These are phyloP conservation scores for Penicillium paxilli DNA, from an alignment of 495 filamentous ascomycete genomes.

Conservation along the genomic window DNA sequence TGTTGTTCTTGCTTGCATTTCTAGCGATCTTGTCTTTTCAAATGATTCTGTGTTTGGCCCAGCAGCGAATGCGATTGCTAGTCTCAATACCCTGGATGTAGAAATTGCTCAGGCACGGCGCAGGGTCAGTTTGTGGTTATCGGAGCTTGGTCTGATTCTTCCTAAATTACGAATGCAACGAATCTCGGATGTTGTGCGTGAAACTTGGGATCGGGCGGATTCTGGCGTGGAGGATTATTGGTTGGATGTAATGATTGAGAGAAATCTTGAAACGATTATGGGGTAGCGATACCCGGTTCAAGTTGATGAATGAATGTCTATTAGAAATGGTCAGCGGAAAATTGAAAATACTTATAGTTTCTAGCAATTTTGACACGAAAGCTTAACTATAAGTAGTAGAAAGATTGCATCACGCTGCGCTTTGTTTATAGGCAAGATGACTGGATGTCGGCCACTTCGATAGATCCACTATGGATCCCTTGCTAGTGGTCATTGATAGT, in stretches of 20 bases:
- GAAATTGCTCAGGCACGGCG: conserved; percentile 29
- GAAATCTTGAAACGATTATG: conserved; percentile 28
- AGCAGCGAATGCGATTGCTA: conserved; percentile 17
- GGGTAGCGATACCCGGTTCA: conserved; percentile 9
- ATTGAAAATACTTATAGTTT: background rate
- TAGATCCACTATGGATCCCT: background rate
- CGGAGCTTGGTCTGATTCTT: conserved; percentile 24
- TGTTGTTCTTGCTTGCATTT: conserved; percentile 21
- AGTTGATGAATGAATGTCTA: background rate
- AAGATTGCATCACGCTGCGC: background rate
- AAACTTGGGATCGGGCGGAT: conserved; percentile 25
- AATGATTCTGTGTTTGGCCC: conserved; percentile 20
- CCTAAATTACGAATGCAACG: conserved; percentile 27
- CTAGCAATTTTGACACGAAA: background rate
- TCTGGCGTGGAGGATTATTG: conserved; percentile 18
- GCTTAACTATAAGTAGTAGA: background rate
- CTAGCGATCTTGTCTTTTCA: conserved; percentile 28
- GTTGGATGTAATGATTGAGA: conserved; percentile 27
- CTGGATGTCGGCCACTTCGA: background rate
- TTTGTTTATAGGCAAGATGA: background rate
- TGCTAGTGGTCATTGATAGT: too few relatives aligned
- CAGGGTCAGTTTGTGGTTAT: conserved; percentile 23
- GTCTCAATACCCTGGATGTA: conserved; percentile 23
- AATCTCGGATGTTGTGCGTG: conserved; percentile 18
- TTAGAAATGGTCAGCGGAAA: background rate